A percentile compares a stretch with the other conserved stretches of the same genome.
phyloP scores from a whole-genome alignment of 2,329 filamentous ascomycete genomes.

The Sporothrix phasma region DNA sequence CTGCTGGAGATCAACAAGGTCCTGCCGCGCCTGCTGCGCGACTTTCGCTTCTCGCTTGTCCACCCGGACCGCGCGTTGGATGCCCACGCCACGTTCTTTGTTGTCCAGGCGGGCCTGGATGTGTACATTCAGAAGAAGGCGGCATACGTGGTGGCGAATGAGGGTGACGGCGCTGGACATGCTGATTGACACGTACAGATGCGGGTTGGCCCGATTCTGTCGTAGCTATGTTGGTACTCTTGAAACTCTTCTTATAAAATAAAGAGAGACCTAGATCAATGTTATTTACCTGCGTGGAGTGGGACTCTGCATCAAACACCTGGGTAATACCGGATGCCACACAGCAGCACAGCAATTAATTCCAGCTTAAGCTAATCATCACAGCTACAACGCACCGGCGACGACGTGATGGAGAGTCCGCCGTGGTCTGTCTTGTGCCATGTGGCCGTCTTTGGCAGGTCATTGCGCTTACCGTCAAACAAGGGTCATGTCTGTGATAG shows the following conservation, averaged over 20 bases:
- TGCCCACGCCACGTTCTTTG: slow-evolving; percentile 49
- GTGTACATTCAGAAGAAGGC: slow-evolving; percentile 36
- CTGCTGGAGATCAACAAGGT: slow-evolving; percentile 51
- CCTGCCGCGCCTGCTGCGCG: slow-evolving; percentile 42
- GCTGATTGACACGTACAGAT: too few species aligned
- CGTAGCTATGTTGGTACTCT: too few species aligned
- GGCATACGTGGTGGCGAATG: neutral
- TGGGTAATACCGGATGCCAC: too few species aligned
- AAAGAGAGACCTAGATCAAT: too few species aligned
- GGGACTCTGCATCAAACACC: too few species aligned
- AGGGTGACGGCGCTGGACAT: neutral
- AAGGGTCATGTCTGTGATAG: neutral
- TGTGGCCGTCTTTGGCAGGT: neutral
- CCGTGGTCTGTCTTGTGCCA: neutral
- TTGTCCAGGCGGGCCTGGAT: slow-evolving; percentile 46
- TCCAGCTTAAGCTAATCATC: too few species aligned
- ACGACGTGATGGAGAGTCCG: neutral
- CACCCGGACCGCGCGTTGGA: slow-evolving; percentile 39
- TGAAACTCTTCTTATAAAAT: too few species aligned
- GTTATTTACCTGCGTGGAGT: too few species aligned
- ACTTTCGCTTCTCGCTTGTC: slow-evolving; percentile 44
- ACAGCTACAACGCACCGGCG: too few species aligned
- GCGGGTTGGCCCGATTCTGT: too few species aligned
- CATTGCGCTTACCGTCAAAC: too few species aligned
- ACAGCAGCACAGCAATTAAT: too few species aligned